A percentile compares a stretch with the other conserved stretches of the same genome.
Conservation (phyloP, 441 rosid species). For the Brassica hybrid region DNA sequence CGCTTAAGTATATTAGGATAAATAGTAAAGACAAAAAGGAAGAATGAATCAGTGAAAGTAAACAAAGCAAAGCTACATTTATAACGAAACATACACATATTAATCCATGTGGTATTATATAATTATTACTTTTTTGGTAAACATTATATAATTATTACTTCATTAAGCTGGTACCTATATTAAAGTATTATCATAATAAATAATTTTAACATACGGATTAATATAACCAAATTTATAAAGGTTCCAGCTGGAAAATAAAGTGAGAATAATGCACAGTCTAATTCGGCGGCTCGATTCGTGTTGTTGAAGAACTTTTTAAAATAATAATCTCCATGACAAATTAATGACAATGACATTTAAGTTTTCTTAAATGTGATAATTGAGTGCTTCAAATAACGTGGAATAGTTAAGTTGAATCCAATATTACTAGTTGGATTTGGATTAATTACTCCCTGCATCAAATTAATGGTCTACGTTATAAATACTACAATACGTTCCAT, state of each 20-base stretch:
- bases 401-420: background rate
- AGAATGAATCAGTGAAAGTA: too few relatives aligned
- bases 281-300: conserved; percentile 36
- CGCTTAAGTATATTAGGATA: background rate
- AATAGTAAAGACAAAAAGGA: background rate
- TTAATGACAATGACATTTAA: conserved; percentile 22
- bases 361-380: background rate
- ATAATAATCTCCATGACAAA: background rate
- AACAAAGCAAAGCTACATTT: background rate
- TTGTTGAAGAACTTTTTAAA: background rate
- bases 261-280: conserved; percentile 17
- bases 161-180: background rate
- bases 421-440: background rate
- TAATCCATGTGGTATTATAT: background rate
- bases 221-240: background rate
- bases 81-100: background rate
- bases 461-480: background rate
- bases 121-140: too few relatives aligned
- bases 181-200: background rate
- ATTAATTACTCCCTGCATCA: background rate
- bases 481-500: background rate
- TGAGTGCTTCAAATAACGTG: background rate
- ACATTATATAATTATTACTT: too few relatives aligned
- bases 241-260: background rate
- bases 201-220: background rate